Base-by-base conservation (phyloP, 345 rosid species). In the Jatropha curcas region DNA sequence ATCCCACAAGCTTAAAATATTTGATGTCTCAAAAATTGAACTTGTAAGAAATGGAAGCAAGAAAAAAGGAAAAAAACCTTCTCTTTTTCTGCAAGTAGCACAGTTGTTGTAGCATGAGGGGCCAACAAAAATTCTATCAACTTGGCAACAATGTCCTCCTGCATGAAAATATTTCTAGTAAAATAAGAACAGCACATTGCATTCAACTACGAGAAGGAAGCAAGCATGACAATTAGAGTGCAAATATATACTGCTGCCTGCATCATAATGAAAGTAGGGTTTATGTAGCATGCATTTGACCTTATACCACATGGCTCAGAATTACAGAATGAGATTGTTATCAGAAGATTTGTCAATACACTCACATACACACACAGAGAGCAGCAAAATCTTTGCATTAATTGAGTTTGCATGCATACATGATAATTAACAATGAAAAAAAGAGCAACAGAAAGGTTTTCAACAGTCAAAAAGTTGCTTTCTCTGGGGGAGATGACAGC, bases 81-180 rank as follows among this genome's bases (percentile, higher is more conserved):
- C 76, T 92, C 97, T 78, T 88, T 86, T 77, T 90, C 97, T n/a
- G 87, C 71, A 80, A 92, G 90, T 57, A 80, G 70, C 60, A 72
- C 84, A 33, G 82, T 67, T 43, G 91, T 85, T 73, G 91, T 92
- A 20, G 94, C 86, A 78, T 85, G 92, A 65, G 98, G 99, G 60
- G 88, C 88, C 79, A 77, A 85, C 92, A 95, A 80, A 83, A 90
- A 95, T 75, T 87, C 97, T 60, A 90, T 80, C 78, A 95, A 84
- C 65, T 82, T 86, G 17, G 77, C 17, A 53, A 92, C 75, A 72
- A 95, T 78, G 72, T 95, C 99, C 84, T 95, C 99, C 99, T 95
- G 86, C 79, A 80, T 11, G 30, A 60, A 48, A 60, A 48, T 69
- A 73, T 60, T 69, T 51, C 34, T 46, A 62, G 59, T 61, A 64